Evolutionary conservation across 108 stramenopile genomes (phyloP).

Genomic region (Skeletonema costatum): DNA sequence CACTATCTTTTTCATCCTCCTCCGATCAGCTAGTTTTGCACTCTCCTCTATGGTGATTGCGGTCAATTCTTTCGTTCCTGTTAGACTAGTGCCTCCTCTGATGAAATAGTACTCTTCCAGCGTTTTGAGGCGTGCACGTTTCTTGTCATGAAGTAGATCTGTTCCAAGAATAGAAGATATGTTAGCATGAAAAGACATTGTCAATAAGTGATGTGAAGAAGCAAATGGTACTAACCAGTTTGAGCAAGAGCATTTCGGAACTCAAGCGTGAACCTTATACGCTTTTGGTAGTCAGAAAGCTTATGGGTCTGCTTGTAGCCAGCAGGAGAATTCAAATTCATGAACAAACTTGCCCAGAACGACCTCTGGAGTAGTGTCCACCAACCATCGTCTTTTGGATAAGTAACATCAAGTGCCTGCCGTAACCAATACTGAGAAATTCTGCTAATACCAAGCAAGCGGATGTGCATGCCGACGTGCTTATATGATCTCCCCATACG

Average conservation of each 20-base stretch:
- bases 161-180: neutral
- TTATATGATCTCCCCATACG: conserved; percentile 9
- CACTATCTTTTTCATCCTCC: conserved; percentile 2
- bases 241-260: conserved; percentile 10
- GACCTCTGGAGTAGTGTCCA: neutral
- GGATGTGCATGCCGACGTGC: conserved; percentile 26
- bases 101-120: conserved; percentile 28
- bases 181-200: neutral
- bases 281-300: conserved; percentile 18
- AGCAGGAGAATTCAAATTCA: conserved; percentile 3
- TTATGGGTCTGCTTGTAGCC: conserved; percentile 3
- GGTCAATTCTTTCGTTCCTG: conserved; percentile 10
- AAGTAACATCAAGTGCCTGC: conserved; percentile 18
- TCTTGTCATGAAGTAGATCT: conserved; percentile 9
- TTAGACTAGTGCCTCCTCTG: conserved; percentile 6
- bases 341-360: conserved; percentile 10
- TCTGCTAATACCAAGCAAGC: conserved; percentile 10
- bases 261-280: conserved; percentile 12
- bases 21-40: neutral
- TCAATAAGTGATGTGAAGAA: neutral
- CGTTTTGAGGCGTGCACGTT: conserved; percentile 16
- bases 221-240: neutral
- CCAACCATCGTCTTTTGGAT: conserved; percentile 10
- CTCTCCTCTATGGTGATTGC: conserved; percentile 6
- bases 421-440: conserved; percentile 20